Percentiles rank a stretch among this genome's conserved stretches.
These are phyloP conservation scores for Boletus sp. DNA, from an alignment of 1,284 basidiomycete species.

Conservation along the genomic window DNA sequence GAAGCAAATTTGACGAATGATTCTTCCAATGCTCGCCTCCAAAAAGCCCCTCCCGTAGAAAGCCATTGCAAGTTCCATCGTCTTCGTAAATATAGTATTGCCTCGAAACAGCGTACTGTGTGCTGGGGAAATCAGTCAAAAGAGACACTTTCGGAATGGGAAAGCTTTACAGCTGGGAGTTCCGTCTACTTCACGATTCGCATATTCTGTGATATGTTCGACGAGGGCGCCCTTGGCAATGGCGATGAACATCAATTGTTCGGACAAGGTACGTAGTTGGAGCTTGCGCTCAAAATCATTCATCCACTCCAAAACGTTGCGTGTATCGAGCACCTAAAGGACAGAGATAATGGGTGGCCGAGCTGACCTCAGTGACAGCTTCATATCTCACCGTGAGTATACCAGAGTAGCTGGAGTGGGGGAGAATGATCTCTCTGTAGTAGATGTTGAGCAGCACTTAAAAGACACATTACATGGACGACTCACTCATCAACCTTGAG, in stretches of 20 bases:
- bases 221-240: slow-evolving; percentile 61
- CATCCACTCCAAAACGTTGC: slow-evolving; percentile 75
- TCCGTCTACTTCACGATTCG: slow-evolving; percentile 65
- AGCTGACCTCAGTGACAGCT: neutral
- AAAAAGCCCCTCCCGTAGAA: slow-evolving; percentile 75
- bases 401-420: slow-evolving; percentile 53
- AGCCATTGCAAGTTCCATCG: slow-evolving; percentile 73
- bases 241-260: slow-evolving; percentile 65
- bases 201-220: slow-evolving; percentile 65
- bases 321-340: slow-evolving; percentile 54
- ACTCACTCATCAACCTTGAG: slow-evolving; percentile 75
- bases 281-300: slow-evolving; percentile 64
- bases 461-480: neutral
- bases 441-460: slow-evolving; percentile 16
- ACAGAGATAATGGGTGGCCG: slow-evolving; percentile 4
- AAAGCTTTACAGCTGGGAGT: slow-evolving; percentile 53
- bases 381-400: slow-evolving; percentile 50
- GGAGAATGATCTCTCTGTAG: slow-evolving; percentile 71
- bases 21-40: slow-evolving; percentile 70
- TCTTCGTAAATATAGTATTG: slow-evolving; percentile 78
- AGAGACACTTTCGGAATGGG: neutral
- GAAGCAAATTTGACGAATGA: slow-evolving; percentile 63
- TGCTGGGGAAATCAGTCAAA: slow-evolving; percentile 37
- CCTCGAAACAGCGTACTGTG: slow-evolving; percentile 74
- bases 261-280: slow-evolving; percentile 58